Evolutionary conservation across 352 stramenopile species (phyloP).

Genomic region (Phytophthora cryptogea): DNA sequence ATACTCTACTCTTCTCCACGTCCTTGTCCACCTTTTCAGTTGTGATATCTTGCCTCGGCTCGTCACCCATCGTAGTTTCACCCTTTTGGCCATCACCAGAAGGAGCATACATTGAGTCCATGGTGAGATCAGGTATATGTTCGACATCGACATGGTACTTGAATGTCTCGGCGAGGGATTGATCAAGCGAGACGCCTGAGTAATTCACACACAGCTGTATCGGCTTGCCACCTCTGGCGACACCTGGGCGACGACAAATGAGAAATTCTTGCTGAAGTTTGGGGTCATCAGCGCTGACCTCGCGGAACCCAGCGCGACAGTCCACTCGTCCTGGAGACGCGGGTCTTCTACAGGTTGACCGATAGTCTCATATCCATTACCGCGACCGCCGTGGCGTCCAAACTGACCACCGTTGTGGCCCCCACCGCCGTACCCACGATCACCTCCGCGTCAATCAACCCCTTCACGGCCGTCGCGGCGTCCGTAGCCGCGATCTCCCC

Average conservation of each 20-base stretch:
- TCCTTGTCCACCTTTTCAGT: conserved; percentile 41
- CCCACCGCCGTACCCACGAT: conserved; percentile 27
- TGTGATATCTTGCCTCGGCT: conserved; percentile 38
- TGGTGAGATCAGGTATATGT: conserved; percentile 40
- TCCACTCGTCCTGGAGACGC: conserved; percentile 56
- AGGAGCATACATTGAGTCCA: conserved; percentile 59
- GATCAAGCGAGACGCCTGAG: conserved; percentile 62
- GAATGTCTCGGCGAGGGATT: conserved; percentile 53
- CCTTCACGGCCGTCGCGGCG: conserved; percentile 28
- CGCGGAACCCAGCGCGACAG: conserved; percentile 30
- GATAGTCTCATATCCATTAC: conserved; percentile 60
- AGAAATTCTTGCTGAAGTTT: conserved; percentile 44
- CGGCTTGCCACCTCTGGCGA: conserved; percentile 36
- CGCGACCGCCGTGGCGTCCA: conserved; percentile 34
- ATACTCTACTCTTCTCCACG: conserved; percentile 50
- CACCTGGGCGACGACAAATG: conserved; percentile 53
- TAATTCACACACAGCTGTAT: conserved; percentile 67
- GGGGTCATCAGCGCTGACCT: conserved; percentile 48
- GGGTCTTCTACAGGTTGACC: conserved; percentile 55
- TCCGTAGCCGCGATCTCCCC: conserved; percentile 38
- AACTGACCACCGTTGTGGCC: conserved; percentile 34
- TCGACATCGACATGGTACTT: conserved; percentile 78
- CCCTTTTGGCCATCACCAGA: conserved; percentile 45
- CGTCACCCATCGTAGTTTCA: conserved; percentile 36
- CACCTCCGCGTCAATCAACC: conserved; percentile 11